Base-by-base conservation (phyloP, 768 basidiomycete genomes). In the Termitomyces sp. region DNA sequence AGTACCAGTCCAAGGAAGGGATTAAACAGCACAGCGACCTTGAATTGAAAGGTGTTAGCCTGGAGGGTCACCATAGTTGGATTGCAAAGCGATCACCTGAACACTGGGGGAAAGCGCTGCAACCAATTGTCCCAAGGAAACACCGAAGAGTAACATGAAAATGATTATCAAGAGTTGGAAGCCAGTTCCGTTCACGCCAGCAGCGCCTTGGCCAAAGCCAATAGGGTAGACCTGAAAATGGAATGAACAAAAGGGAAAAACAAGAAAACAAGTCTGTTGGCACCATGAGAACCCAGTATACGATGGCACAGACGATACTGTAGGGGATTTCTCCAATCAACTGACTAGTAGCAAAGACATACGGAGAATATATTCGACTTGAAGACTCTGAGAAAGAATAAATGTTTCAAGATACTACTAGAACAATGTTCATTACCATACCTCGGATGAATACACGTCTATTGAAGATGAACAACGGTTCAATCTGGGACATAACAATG, bases 291-390 rank as follows among this genome's bases (percentile, higher is more conserved):
- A 78, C 78, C 89, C 87, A 95, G 72, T 93, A 95, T 0, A 86
- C 77, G 49, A 83, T 65, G 11, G 81, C 86, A 62, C 90, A 92
- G 14, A 90, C 65, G 32, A 89, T 66, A 47, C 81, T 86, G 69
- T 87, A 89, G 0, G 92, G 93, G 54, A 90, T 79, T 70, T 96
- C 92, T 42, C 91, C 86, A 14, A 90, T 67, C 25, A 95, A 76
- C 66, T 95, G 93, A 2, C 86, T 84, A 34, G 91, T 79, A 31
- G 92, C 89, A 67, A 95, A 95, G 21, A 92, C 90, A 56, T 85
- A 86, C 0, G 90, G 86, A 0, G 87, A 89, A 71, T 95, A 95
- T 65, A 95, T 94, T 58, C 89, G 83, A 72, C 89, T 90, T 2
- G 87, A 89, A 0, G 89, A 80, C 73, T 94, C 92, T 77, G 65